These are phyloP conservation scores for Nyssa sinensis DNA, from an alignment of 148 eudicot genomes.

Conservation along the genomic window DNA sequence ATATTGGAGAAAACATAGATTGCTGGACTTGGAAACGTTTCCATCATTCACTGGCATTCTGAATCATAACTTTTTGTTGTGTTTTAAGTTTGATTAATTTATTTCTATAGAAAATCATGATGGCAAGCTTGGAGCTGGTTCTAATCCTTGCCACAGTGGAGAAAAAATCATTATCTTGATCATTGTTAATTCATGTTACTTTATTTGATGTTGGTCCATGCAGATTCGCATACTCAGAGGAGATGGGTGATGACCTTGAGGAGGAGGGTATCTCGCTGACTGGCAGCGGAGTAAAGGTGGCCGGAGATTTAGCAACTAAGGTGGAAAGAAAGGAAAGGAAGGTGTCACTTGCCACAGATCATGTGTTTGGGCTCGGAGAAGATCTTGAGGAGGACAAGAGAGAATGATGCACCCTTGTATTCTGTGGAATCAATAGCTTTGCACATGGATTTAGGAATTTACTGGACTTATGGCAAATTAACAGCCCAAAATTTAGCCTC, in stretches of 20 bases:
- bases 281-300: conserved; percentile 45
- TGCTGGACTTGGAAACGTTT: too few species aligned
- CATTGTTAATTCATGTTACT: not conserved
- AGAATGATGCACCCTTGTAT: conserved; percentile 31
- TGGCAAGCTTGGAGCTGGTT: not conserved
- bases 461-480: too few species aligned
- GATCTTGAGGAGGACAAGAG: conserved; percentile 85
- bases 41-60: too few species aligned
- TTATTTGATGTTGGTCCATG: conserved; percentile 6
- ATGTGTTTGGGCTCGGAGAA: conserved; percentile 58
- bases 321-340: conserved; percentile 70
- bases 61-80: not conserved
- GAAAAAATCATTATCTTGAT: not conserved
- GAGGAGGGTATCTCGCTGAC: conserved; percentile 81
- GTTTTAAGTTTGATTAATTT: not conserved
- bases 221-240: conserved; percentile 80
- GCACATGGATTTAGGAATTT: too few species aligned
- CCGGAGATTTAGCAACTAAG: conserved; percentile 52
- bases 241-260: conserved; percentile 69
- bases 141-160: not conserved
- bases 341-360: conserved; percentile 54
- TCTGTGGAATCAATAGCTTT: not conserved
- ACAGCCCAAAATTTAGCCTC: too few species aligned
- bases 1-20: too few species aligned
- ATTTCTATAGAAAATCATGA: too few species aligned